Evolutionary conservation across 2,329 filamentous ascomycete genomes (phyloP), one percentile per base, ranked within the genome.

Genomic region (Diplodia sapinea): DNA sequence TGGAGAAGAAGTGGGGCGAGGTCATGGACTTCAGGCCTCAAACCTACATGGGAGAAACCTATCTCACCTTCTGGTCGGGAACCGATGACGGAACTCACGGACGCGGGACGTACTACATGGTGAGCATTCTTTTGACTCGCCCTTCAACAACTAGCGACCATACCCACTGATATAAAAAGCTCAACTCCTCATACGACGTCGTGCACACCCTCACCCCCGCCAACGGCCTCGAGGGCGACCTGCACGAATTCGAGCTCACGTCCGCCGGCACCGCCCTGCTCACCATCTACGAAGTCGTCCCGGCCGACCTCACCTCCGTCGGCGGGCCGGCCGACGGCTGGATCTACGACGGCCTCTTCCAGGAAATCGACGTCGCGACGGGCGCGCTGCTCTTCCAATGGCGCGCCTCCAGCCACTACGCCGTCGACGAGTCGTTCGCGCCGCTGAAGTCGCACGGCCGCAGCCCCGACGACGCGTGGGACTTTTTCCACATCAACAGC

Each of bases 241-340:
- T 82, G 17, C 80, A 84, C 66, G 82, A 84, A 63, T 82, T 83
- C 47, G 74, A 73, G 12, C 79, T 84, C 57, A 84, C 82, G 0
- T 67, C 70, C 4, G 71, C 81, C 9, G 77, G 78, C n/a, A 83
- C 82, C 0, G 80, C 80, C 0, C 68, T 84, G 3, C 74, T 84
- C 31, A 77, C 78, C 0, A 74, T 80, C n/a, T 83, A 83, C 61
- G 75, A 79, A 29, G 68, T 77, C 2, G 74, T 77, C 4, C 74
- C 75, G 5, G 75, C 73, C 8, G 78, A 84, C 68, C 74, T 85
- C 9, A 75, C 72, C 13, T 70, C 72, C 7, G 72, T 81, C 2
- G 80, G 77, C 49, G 76, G 75, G 43, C 64, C 71, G 9, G 68
- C 71, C 38, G 68, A 77, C 38, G 80, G 79, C 15, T 82, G 78